Evolutionary conservation across 2,329 filamentous ascomycete species (phyloP).

Genomic region (Trichoderma oligosporum): DNA sequence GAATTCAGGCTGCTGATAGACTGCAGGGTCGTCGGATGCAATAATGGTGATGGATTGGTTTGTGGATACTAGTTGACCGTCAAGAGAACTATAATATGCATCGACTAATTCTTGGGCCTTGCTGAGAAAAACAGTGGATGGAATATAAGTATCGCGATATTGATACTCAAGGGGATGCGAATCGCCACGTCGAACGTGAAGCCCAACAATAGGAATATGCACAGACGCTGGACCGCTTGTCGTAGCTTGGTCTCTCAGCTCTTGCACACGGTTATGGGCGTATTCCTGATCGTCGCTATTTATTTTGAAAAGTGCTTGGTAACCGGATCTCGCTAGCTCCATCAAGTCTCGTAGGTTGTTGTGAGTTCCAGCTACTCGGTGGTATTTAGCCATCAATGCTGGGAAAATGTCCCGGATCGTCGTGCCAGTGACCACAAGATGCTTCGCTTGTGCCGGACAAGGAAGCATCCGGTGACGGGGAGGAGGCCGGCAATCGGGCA

Average conservation of each 20-base stretch:
- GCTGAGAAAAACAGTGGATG: slow-evolving; percentile 63
- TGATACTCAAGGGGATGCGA: slow-evolving; percentile 72
- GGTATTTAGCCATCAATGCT: slow-evolving; percentile 40
- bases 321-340: slow-evolving; percentile 64
- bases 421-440: slow-evolving; percentile 68
- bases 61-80: slow-evolving; percentile 34
- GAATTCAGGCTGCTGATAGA: slow-evolving; percentile 65
- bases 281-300: slow-evolving; percentile 62
- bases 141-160: slow-evolving; percentile 74
- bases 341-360: slow-evolving; percentile 54
- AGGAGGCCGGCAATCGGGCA: slow-evolving; percentile 64
- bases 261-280: slow-evolving; percentile 54
- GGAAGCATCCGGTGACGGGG: slow-evolving; percentile 73
- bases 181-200: slow-evolving; percentile 80
- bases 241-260: slow-evolving; percentile 49
- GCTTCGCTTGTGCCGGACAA: slow-evolving; percentile 70
- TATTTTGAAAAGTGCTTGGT: slow-evolving; percentile 68
- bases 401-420: slow-evolving; percentile 65
- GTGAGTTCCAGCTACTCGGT: slow-evolving; percentile 25
- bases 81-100: slow-evolving; percentile 43
- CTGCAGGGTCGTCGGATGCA: slow-evolving; percentile 76
- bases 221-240: slow-evolving; percentile 41
- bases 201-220: slow-evolving; percentile 50
- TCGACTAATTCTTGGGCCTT: slow-evolving; percentile 55
- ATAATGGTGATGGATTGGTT: slow-evolving; percentile 54